These are phyloP conservation scores for Colletotrichum sp. DNA, from an alignment of 2,329 filamentous ascomycete species.

Conservation along the genomic window DNA sequence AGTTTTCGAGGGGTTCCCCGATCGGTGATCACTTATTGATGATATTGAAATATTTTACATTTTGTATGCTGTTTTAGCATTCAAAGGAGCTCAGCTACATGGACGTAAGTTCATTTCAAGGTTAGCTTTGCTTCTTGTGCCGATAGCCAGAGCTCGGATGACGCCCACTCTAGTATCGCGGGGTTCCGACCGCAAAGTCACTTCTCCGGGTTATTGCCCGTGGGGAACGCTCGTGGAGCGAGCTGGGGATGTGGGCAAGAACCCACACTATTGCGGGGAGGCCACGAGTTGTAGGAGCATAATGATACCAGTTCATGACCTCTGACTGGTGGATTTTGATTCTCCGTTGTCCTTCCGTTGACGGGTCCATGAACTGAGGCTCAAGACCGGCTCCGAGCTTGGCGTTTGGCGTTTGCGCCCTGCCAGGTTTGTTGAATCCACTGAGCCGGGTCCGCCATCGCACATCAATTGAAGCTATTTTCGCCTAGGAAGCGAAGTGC, in stretches of 20 bases:
- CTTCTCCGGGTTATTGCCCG: constrained; percentile 13
- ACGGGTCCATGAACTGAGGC: neutral
- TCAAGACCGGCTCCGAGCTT: neutral
- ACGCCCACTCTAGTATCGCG: neutral
- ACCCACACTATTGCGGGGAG: neutral
- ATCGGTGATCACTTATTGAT: neutral
- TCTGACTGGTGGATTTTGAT: constrained; percentile 3
- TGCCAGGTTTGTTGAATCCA: neutral
- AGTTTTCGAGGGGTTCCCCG: neutral
- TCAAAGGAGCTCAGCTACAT: neutral
- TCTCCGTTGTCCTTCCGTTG: neutral
- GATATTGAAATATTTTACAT: accelerated
- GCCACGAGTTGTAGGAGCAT: neutral
- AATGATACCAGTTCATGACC: neutral
- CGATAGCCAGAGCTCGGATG: neutral
- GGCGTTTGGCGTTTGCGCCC: neutral
- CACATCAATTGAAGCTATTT: neutral
- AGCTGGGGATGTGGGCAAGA: neutral
- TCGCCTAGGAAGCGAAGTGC: neutral
- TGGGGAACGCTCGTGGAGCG: neutral
- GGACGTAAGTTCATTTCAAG: neutral
- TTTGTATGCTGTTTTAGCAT: neutral
- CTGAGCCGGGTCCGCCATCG: neutral
- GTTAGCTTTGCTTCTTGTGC: neutral
- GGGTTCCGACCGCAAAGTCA: constrained; percentile 1